Evolutionary conservation across 257 asterid species (phyloP), one percentile per base, ranked within the genome.

Genomic region (Mentha longifolia): DNA sequence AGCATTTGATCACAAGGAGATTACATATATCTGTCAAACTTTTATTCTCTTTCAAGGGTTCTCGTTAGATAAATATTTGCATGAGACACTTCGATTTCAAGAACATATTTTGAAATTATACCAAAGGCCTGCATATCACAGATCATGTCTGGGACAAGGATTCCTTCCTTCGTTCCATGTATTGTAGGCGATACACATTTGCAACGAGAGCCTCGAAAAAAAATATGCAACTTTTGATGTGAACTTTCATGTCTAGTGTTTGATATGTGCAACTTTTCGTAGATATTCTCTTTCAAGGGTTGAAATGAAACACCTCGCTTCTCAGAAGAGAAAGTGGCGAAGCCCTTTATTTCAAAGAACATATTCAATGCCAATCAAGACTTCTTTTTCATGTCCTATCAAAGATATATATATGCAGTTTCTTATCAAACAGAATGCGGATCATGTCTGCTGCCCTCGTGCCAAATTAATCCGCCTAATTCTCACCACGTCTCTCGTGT

Each of bases 21-120:
- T 57, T 31, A 17, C 22, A 45, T 15, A 65, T 28, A 65, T 28
- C 10, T 59, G 17, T 75, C 41, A 6, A 52, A 65, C 25, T 58
- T 56, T 70, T 51, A 76, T 72, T 77, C 80, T 49, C 33, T 72
- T 70, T 76, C 73, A 80, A 73, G 72, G 76, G 74, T 61, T 72
- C 57, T 65, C 11, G 52, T 22, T 65, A 50, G 81, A 62, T 11
- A 16, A 54, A 47, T 54, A 19, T 55, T 42, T 42, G 13, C 59
- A 39, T 25, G 43, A 45, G 74, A 55, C 74, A 67, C 72, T 80
- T 63, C 75, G 51, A 17, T 63, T 47, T 52, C 56, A 68, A 73
- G 89, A 79, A 79, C 66, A 79, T 81, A 79, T 84, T 84, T 86
- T 2, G 47, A 42, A 13, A 12, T 7, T 54, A 63, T 13, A 30